Base-by-base conservation (phyloP, 83 land plant species). In the Picea abies region DNA sequence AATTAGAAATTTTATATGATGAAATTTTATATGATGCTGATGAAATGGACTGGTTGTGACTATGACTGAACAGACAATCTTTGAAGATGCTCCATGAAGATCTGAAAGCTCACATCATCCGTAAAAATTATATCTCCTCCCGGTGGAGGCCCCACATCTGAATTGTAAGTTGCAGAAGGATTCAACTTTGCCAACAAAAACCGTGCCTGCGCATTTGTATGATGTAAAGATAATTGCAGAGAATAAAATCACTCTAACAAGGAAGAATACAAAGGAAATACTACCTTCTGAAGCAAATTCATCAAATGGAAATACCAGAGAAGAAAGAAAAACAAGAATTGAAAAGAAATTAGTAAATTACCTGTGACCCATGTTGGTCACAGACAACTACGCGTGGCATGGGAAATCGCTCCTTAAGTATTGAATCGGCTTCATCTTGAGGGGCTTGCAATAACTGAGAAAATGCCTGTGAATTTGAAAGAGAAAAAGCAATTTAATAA, bases 331-430 rank as follows among this genome's bases (percentile, higher is more conserved):
- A 44, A n/a, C 17, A 22, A 22, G 35, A 25, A 44, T 23, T 47
- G 76, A 12, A 71, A 26, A 32, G 39, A 35, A 65, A 69, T 10
- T 64, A 60, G 23, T 29, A 32, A 79, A 11, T 65, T 71, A 96
- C 98, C 95, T 96, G 98, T 26, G 98, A 96, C 20, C 95, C 91
- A 84, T 96, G 88, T 79, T 96, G 98, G 80, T 96, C 98, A 87
- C 98, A 96, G 77, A 90, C 78, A 52, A 96, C 98, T 76, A 94
- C 65, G 25, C 98, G 98, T 65, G 98, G 94, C 76, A 91, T 97
- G 44, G 98, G 98, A 83, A 96, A 96, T 5, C 97, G 90, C 66
- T 94, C 95, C 75, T 92, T 94, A 4, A 89, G 86, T 84, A 94
- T 92, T 68, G 89, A 88, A 83, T 90, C 93, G 41, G 93, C 96